These are phyloP conservation scores for Barbarea vulgaris DNA, from an alignment of 345 rosid species.

Conservation along the genomic window DNA sequence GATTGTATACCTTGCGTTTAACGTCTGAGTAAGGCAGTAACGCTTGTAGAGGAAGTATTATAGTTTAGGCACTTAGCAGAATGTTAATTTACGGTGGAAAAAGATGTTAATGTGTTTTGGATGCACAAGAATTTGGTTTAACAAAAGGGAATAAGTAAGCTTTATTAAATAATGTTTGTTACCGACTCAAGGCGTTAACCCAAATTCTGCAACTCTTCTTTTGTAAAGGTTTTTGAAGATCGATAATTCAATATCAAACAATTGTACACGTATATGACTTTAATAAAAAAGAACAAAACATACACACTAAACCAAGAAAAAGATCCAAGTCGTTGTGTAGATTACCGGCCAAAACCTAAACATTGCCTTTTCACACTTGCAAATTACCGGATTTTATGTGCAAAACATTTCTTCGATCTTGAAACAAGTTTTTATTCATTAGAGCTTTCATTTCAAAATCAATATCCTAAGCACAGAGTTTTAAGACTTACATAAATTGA, in stretches of 20 bases:
- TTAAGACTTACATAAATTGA: neutral
- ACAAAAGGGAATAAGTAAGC: neutral
- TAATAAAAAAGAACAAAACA: neutral
- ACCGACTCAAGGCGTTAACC: neutral
- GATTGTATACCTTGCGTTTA: neutral
- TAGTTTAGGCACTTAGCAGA: neutral
- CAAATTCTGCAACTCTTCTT: neutral
- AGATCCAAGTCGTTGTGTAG: constrained; percentile 34
- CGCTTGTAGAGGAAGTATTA: neutral
- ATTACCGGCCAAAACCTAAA: constrained; percentile 38
- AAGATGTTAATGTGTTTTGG: neutral
- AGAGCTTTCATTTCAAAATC: neutral
- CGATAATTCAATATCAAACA: neutral
- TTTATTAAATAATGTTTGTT: neutral
- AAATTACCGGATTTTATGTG: neutral
- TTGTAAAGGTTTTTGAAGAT: neutral
- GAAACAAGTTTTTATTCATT: neutral
- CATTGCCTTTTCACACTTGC: neutral
- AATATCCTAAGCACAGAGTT: neutral
- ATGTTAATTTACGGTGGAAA: neutral
- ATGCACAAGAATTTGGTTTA: neutral
- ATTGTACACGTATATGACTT: constrained; percentile 2
- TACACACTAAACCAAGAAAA: constrained; percentile 14
- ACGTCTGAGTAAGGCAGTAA: neutral
- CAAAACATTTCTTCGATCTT: neutral